phyloP scores from a whole-genome alignment of 2,329 filamentous ascomycete genomes.

The Zopfia rhizophila region DNA sequence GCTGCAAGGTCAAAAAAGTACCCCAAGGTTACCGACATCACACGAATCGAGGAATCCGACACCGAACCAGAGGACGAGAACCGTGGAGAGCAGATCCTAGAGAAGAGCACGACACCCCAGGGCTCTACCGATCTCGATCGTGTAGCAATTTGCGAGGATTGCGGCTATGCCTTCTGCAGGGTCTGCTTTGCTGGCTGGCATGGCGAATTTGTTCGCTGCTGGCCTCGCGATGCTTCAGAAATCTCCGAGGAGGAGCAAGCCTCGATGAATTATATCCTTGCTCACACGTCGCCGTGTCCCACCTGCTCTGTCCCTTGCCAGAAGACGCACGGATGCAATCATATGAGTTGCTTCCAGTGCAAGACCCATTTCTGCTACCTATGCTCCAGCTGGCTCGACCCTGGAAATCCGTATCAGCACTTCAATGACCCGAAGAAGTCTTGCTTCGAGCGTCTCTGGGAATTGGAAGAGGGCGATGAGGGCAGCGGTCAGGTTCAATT shows the following conservation, averaged over 20 bases:
- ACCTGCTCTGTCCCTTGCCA: slow-evolving; percentile 86
- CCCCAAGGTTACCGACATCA: slow-evolving; percentile 57
- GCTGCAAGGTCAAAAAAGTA: slow-evolving; percentile 72
- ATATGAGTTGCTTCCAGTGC: slow-evolving; percentile 94
- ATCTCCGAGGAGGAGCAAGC: slow-evolving; percentile 87
- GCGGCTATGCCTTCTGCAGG: slow-evolving; percentile 86
- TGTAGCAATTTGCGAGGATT: slow-evolving; percentile 87
- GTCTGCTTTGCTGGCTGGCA: slow-evolving; percentile 88
- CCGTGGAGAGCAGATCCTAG: slow-evolving; percentile 6
- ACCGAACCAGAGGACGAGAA: slow-evolving; percentile 49
- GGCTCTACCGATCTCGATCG: slow-evolving; percentile 69
- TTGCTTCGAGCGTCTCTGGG: slow-evolving; percentile 91
- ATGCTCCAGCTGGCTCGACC: slow-evolving; percentile 85
- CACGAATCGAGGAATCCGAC: slow-evolving; percentile 51
- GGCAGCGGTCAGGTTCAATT: slow-evolving; percentile 58
- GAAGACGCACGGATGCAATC: slow-evolving; percentile 94
- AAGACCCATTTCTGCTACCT: slow-evolving; percentile 95
- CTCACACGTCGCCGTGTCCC: slow-evolving; percentile 87
- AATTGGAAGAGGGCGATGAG: slow-evolving; percentile 81
- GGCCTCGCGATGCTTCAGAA: slow-evolving; percentile 73
- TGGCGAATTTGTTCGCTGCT: slow-evolving; percentile 81
- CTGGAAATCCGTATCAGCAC: slow-evolving; percentile 85
- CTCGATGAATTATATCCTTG: slow-evolving; percentile 82
- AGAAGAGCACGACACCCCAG: slow-evolving; percentile 30
- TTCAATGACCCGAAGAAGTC: slow-evolving; percentile 74